Percentiles rank a stretch among this genome's conserved stretches.
Conservation (phyloP, 495 filamentous ascomycete species). For the Podospora didyma region DNA sequence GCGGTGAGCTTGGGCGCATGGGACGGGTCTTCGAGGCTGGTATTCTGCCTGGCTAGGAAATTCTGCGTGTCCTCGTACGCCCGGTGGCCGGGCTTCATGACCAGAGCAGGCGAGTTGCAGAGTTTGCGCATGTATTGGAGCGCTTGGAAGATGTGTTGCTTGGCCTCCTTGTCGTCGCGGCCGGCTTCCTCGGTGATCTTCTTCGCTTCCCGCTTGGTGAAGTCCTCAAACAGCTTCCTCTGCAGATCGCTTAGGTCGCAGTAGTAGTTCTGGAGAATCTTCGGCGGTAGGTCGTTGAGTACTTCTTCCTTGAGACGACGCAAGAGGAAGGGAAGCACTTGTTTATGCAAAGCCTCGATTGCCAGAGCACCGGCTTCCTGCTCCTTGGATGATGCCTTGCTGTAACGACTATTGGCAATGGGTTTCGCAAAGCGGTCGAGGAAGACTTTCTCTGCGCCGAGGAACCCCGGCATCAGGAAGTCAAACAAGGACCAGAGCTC, state of each 20-base stretch:
- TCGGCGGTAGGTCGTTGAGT: conserved; percentile 90
- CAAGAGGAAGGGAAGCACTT: conserved; percentile 93
- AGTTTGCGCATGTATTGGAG: conserved; percentile 99
- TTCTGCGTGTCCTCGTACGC: conserved; percentile 81
- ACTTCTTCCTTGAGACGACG: conserved; percentile 98
- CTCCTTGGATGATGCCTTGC: conserved; percentile 96
- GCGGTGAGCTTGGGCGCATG: conserved; percentile 94
- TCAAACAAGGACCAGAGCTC: conserved; percentile 98
- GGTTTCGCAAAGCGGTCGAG: conserved; percentile 95
- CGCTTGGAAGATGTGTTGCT: conserved; percentile 98
- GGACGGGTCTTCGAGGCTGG: conserved; percentile 72
- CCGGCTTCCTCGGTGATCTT: conserved; percentile 74
- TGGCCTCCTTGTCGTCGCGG: conserved; percentile 78
- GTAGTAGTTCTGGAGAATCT: conserved; percentile 99
- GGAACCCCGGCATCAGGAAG: conserved; percentile 97
- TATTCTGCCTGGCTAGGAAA: conserved; percentile 64
- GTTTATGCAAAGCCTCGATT: conserved; percentile 95
- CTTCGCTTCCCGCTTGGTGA: conserved; percentile 87
- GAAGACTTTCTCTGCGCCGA: conserved; percentile 98
- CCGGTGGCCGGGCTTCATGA: conserved; percentile 90
- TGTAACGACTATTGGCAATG: conserved; percentile 89
- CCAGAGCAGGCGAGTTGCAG: conserved; percentile 93
- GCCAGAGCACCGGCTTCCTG: conserved; percentile 95
- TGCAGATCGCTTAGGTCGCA: conserved; percentile 96
- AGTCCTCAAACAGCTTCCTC: conserved; percentile 92